A percentile compares a stretch with the other conserved stretches of the same genome.
phyloP scores from a whole-genome alignment of 2,329 filamentous ascomycete species.

The Cladosporium sp. region DNA sequence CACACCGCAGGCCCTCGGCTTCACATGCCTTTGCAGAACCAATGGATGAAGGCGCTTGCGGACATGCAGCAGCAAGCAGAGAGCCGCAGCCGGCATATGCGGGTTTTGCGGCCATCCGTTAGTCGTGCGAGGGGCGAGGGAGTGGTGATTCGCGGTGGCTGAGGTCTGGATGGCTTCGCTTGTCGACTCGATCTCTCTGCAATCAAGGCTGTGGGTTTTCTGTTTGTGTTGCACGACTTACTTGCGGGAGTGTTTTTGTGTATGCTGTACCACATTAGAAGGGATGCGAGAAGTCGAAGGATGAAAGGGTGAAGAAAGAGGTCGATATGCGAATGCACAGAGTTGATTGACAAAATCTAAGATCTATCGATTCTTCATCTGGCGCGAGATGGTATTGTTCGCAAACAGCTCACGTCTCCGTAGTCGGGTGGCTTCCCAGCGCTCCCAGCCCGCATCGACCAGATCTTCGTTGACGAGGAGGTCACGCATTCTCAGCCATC shows the following conservation, averaged over 20 bases:
- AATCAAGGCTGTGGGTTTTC: no score
- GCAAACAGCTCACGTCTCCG: not conserved
- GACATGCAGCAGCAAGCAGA: not conserved
- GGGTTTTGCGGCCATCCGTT: slow-evolving; percentile 2
- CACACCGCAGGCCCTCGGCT: no score
- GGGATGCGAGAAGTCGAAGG: not conserved
- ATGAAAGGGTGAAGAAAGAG: not conserved
- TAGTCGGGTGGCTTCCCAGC: slow-evolving; percentile 60
- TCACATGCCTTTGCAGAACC: no score
- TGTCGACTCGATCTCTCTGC: no score
- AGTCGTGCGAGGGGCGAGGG: not conserved
- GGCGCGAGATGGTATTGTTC: not conserved
- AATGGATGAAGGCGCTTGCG: no score
- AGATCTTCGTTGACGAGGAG: slow-evolving; percentile 84
- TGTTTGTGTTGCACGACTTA: not conserved
- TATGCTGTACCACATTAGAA: not conserved
- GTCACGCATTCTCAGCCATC: slow-evolving; percentile 71
- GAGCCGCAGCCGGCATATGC: not conserved
- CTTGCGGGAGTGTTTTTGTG: not conserved
- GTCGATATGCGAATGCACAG: not conserved
- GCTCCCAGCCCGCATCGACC: slow-evolving; percentile 88
- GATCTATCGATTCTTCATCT: slow-evolving; percentile 3
- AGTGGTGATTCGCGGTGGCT: not conserved
- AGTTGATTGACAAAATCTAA: not conserved
- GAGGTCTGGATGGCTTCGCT: no score